Base-by-base conservation (phyloP, 352 stramenopile species). In the Lagenidium sp. region DNA sequence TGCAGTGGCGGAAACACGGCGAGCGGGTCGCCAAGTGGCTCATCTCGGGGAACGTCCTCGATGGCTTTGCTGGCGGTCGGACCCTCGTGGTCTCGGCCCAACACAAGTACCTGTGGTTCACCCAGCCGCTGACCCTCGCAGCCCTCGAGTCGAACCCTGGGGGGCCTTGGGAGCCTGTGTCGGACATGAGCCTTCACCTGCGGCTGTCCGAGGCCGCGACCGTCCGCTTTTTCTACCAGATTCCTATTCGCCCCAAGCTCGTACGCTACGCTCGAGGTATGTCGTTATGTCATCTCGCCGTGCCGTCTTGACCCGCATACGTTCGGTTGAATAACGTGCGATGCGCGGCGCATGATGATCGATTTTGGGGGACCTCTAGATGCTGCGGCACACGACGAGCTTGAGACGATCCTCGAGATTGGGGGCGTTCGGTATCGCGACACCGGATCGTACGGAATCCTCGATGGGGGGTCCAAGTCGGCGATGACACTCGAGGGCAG, bases 1-100 rank as follows among this genome's bases (percentile, higher is more conserved):
- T 90, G 29, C 78, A 90, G 36, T 90, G 78, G 78, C 47, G 75
- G 23, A 87, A 86, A 35, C 65, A 71, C 7, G 78, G 78, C 12
- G 50, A 46, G 0, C 52, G 57, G 11, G 65, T 81, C 11, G 47
- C 63, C 15, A 57, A 54, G n/a, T 90, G 78, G 78, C 39, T 74
- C 10, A 73, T 87, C 28, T 60, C 56, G 8, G 83, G 63, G 39
- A 63, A 68, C 30, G 43, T 82, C 5, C 46, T 90, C 31, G 72
- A 90, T 28, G 74, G 78, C 16, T 90, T 86, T 36, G 65, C 58
- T 7, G 78, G 78, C 10, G 74, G 78, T 10, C 53, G 74, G 5
- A 82, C 50, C 45, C 55, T 90, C 15, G 36, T 73, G 1, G 69
- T 87, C 16, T 87, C 74, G 3, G 75, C 70, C 1, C 70, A 85